phyloP scores from a whole-genome alignment of 2,329 filamentous ascomycete species.

The Aquanectria penicillioides region DNA sequence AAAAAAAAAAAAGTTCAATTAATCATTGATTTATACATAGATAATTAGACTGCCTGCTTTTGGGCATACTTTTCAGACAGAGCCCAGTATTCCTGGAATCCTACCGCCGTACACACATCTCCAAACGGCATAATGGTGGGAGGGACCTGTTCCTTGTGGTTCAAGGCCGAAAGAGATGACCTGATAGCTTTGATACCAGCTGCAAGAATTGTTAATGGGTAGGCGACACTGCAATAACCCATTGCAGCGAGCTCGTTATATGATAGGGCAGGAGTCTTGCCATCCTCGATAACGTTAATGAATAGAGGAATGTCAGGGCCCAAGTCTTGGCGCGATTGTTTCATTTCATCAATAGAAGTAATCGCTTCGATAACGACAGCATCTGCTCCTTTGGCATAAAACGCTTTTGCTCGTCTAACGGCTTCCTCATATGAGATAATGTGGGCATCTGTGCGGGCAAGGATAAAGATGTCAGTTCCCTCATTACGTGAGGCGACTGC shows the following conservation, averaged over 20 bases:
- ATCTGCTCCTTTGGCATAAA: slow-evolving; percentile 6
- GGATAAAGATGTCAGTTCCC: slow-evolving; percentile 1
- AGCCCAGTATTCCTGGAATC: slow-evolving; percentile 12
- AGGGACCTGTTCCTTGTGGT: not conserved
- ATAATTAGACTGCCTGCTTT: no score
- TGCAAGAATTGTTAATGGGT: slow-evolving; percentile 3
- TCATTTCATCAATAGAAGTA: slow-evolving; percentile 7
- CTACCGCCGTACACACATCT: slow-evolving; percentile 1
- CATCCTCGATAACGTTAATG: slow-evolving; percentile 7
- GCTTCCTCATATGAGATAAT: slow-evolving; percentile 7
- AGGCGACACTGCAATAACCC: slow-evolving; percentile 11
- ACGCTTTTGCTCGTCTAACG: not conserved
- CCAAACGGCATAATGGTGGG: slow-evolving; percentile 2
- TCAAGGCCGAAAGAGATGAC: not conserved
- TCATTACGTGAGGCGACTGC: slow-evolving; percentile 4
- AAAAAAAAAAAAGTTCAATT: no score
- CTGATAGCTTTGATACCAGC: slow-evolving; percentile 7
- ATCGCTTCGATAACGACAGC: slow-evolving; percentile 10
- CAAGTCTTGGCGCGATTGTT: not conserved
- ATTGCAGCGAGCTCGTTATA: not conserved
- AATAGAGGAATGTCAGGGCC: not conserved
- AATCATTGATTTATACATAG: no score
- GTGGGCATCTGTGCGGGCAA: slow-evolving; percentile 7
- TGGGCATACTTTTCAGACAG: not conserved
- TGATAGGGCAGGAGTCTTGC: not conserved